These are phyloP conservation scores for Westerdykella aurantiaca DNA, from an alignment of 2,329 filamentous ascomycete genomes.

Conservation along the genomic window DNA sequence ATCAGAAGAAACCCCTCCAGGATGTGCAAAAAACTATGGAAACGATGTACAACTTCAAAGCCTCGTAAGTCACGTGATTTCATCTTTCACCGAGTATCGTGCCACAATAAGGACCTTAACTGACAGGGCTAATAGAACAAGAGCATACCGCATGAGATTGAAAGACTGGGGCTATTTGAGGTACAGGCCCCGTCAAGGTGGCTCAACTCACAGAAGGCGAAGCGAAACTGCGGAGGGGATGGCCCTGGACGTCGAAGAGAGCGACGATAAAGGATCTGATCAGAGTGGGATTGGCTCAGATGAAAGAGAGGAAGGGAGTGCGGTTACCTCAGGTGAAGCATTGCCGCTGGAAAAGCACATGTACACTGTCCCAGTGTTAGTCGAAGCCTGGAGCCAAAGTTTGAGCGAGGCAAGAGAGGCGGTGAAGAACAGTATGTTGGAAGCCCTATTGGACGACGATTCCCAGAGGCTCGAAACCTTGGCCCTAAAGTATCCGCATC, in stretches of 20 bases:
- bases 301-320: background rate
- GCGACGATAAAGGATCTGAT: conserved; percentile 1
- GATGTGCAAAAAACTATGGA: conserved; percentile 34
- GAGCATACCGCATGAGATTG: conserved; percentile 34
- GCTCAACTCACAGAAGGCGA: conserved; percentile 2
- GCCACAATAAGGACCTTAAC: background rate
- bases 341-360: conserved; percentile 4
- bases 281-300: background rate
- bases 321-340: conserved; percentile 2
- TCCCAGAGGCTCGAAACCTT: conserved; percentile 21
- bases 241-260: conserved; percentile 1
- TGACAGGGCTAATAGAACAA: conserved; percentile 15
- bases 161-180: conserved; percentile 33
- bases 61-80: conserved; percentile 24
- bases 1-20: conserved; percentile 28
- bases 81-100: conserved; percentile 3
- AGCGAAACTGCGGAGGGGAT: conserved; percentile 1
- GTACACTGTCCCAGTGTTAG: conserved; percentile 4
- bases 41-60: conserved; percentile 25
- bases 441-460: conserved; percentile 20
- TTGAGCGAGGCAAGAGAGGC: conserved; percentile 7
- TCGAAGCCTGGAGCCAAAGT: conserved; percentile 15
- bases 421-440: conserved; percentile 24
- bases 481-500: conserved; percentile 17
- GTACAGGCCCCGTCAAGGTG: conserved; percentile 11